Base-by-base conservation (phyloP, 345 rosid genomes). In the Passiflora organensis region DNA sequence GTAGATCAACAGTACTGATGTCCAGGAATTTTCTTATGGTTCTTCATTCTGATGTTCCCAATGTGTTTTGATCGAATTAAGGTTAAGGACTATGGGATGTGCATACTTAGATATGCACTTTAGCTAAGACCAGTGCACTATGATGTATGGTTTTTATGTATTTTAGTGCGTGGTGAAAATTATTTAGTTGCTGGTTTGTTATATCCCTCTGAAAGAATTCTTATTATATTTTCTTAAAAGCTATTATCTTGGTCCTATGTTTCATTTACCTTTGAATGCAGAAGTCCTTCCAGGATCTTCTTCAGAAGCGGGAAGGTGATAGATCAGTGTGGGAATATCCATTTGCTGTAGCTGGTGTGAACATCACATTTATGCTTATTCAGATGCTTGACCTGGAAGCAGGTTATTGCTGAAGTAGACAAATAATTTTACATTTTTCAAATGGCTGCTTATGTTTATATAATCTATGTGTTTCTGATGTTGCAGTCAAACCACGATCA, bases 311-410 rank as follows among this genome's bases (percentile, higher is more conserved):
- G 68, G 91, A 84, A 71, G 99, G 99, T 59, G 91, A 83, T 53
- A 73, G 99, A 23, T 89, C 99, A 13, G 79, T 84, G 41, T 94
- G 99, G 99, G 99, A 94, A 68, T 94, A 94, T 83, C 99, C 99
- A 23, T 94, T 94, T 75, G 96, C 99, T 69, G 99, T 94, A 25
- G 99, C 99, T 79, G 97, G 99, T 49, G 84, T 94, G 65, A 94
- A 94, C 69, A 73, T 94, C 56, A 86, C 99, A 41, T 94, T 94
- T 76, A 94, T 94, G 99, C 97, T 94, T 57, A 82, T 85, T 66
- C 99, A 94, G 73, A 89, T 94, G 97, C 96, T 94, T 53, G 99
- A 94, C 78, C 95, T 94, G 59, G 97, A 94, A 89, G 96, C 96
- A 84, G 96, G 99, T 89, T 55, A 19, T 14, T 13, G 21, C 21